phyloP scores from a whole-genome alignment of 352 stramenopile species.

The Phytophthora nicotianae region DNA sequence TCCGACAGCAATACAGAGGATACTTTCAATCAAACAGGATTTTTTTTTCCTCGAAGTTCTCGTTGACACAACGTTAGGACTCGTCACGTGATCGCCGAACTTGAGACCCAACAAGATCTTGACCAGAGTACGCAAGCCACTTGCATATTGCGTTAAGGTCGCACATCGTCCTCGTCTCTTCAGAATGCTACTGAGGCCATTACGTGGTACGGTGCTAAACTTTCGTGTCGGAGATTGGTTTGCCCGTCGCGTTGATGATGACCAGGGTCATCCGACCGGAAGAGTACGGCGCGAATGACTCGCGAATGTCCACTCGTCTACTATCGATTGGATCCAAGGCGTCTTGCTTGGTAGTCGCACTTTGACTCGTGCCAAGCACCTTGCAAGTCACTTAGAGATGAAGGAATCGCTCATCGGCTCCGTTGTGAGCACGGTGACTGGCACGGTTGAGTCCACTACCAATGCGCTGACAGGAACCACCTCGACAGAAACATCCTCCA shows the following conservation, averaged over 20 bases:
- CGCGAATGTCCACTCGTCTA: slow-evolving; percentile 8
- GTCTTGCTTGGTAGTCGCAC: slow-evolving; percentile 6
- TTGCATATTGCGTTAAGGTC: slow-evolving; percentile 1
- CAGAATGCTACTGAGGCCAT: slow-evolving; percentile 24
- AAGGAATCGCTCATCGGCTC: slow-evolving; percentile 28
- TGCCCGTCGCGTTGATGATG: slow-evolving; percentile 6
- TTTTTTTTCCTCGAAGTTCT: not conserved
- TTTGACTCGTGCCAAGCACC: slow-evolving; percentile 5
- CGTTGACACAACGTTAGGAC: slow-evolving; percentile 20
- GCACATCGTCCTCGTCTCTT: slow-evolving; percentile 22
- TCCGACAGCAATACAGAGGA: slow-evolving; percentile 1
- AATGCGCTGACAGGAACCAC: slow-evolving; percentile 17
- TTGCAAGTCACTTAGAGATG: slow-evolving; percentile 15
- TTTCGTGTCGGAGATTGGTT: slow-evolving; percentile 22
- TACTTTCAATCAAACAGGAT: not conserved
- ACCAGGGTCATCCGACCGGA: slow-evolving; percentile 8
- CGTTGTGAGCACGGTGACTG: slow-evolving; percentile 21
- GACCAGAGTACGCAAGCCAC: slow-evolving; percentile 5
- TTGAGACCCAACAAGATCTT: not conserved
- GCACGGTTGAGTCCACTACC: slow-evolving; percentile 17
- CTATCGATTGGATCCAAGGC: slow-evolving; percentile 1
- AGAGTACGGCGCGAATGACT: slow-evolving; percentile 9
- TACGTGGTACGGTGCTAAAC: slow-evolving; percentile 21
- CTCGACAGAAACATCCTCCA: not conserved
- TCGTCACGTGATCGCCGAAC: slow-evolving; percentile 4